These are phyloP conservation scores for Colletotrichum lindemuthianum DNA, from an alignment of 2,329 filamentous ascomycete genomes.

Conservation along the genomic window DNA sequence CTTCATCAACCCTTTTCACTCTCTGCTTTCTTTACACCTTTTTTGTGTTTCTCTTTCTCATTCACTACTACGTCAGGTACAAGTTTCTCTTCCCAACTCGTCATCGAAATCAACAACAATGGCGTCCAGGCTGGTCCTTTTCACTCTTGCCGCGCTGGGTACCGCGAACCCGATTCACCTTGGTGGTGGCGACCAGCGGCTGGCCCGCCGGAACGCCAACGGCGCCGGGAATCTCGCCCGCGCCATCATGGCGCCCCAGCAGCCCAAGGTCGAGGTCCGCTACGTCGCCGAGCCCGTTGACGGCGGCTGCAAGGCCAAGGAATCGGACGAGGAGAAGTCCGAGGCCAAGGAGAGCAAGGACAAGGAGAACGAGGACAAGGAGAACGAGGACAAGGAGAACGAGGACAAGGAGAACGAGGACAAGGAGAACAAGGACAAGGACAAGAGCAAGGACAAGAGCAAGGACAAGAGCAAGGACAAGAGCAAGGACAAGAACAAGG, in stretches of 20 bases:
- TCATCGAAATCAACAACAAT: slow-evolving; percentile 10
- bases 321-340: background rate
- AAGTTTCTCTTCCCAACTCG: background rate
- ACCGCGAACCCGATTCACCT: slow-evolving; percentile 27
- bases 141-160: slow-evolving; percentile 32
- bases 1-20: background rate
- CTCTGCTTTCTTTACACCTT: background rate
- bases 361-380: background rate
- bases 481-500: too few species aligned
- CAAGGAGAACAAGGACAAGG: slow-evolving; percentile 5
- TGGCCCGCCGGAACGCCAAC: slow-evolving; percentile 13
- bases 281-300: background rate
- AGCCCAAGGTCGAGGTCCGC: slow-evolving; percentile 19
- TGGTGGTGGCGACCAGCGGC: slow-evolving; percentile 16
- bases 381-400: too few species aligned
- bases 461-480: background rate
- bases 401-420: background rate
- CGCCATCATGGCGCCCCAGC: slow-evolving; percentile 21
- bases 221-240: slow-evolving; percentile 18
- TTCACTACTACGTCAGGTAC: slow-evolving; percentile 7
- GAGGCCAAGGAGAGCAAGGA: background rate
- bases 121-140: slow-evolving; percentile 31
- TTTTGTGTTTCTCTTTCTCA: background rate
- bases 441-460: slow-evolving; percentile 13
- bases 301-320: background rate